These are phyloP conservation scores for Pseudopyricularia javanii DNA, from an alignment of 2,329 filamentous ascomycete genomes.

Conservation along the genomic window DNA sequence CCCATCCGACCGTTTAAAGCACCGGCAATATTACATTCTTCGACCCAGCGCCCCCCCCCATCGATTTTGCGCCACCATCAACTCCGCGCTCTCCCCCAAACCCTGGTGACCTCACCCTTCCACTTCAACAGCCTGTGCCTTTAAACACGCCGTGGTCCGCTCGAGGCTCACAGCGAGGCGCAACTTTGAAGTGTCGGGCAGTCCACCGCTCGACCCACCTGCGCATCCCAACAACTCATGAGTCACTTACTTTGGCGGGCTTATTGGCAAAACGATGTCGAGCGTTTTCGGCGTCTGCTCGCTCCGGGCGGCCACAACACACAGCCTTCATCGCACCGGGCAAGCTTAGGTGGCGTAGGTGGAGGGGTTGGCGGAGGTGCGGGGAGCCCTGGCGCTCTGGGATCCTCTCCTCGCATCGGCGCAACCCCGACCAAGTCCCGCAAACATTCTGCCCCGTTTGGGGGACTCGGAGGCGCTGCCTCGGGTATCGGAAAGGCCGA, in stretches of 20 bases:
- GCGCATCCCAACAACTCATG: slow-evolving; percentile 42
- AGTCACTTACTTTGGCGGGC: slow-evolving; percentile 95
- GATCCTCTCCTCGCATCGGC: slow-evolving; percentile 18
- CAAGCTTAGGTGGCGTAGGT: slow-evolving; percentile 25
- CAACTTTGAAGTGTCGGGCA: slow-evolving; percentile 40
- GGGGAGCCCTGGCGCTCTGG: slow-evolving; percentile 26
- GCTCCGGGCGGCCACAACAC: slow-evolving; percentile 52
- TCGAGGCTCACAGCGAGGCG: slow-evolving; percentile 82
- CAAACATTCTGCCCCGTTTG: background rate
- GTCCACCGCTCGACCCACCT: slow-evolving; percentile 9
- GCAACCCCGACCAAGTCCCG: slow-evolving; percentile 17
- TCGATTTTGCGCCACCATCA: background rate
- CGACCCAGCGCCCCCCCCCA: background rate
- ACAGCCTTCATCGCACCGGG: slow-evolving; percentile 39
- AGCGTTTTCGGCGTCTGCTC: slow-evolving; percentile 82
- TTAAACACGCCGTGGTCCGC: slow-evolving; percentile 85
- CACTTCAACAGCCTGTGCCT: slow-evolving; percentile 37
- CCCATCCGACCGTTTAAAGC: background rate
- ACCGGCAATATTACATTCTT: background rate
- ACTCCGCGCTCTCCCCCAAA: background rate
- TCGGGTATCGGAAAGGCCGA: slow-evolving; percentile 44
- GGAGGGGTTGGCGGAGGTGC: slow-evolving; percentile 3
- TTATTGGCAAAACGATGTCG: slow-evolving; percentile 96
- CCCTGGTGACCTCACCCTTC: background rate
- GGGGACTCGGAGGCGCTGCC: slow-evolving; percentile 18